Percentiles rank a stretch among this genome's conserved stretches.
Evolutionary conservation across 2,329 filamentous ascomycete genomes (phyloP).

Genomic region (Arachnopeziza araneosa): DNA sequence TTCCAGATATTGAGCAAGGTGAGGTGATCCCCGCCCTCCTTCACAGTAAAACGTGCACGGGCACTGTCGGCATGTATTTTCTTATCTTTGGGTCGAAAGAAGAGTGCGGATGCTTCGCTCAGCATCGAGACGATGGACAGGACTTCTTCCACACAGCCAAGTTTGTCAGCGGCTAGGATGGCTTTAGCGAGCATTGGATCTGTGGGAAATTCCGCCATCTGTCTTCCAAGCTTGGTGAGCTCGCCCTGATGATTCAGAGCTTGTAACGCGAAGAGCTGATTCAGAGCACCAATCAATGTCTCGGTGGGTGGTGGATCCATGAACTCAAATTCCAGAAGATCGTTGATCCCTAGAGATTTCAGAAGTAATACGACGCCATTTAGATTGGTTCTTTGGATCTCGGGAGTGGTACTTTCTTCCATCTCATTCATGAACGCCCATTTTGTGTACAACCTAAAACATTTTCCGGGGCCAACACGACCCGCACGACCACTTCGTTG

Average conservation of each 20-base stretch:
- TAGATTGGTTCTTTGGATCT: conserved; percentile 87
- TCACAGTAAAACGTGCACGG: conserved; percentile 79
- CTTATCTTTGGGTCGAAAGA: conserved; percentile 95
- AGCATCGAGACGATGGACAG: conserved; percentile 93
- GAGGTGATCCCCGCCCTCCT: conserved; percentile 85
- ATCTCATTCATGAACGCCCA: conserved; percentile 94
- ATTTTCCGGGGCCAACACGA: conserved; percentile 86
- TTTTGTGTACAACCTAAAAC: conserved; percentile 89
- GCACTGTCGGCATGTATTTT: conserved; percentile 94
- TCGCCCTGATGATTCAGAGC: conserved; percentile 84
- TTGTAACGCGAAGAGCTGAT: conserved; percentile 86
- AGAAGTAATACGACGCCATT: conserved; percentile 78
- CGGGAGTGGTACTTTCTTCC: conserved; percentile 84
- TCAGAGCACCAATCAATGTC: conserved; percentile 80
- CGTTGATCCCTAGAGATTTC: conserved; percentile 86
- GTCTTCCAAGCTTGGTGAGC: conserved; percentile 82
- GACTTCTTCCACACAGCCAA: conserved; percentile 90
- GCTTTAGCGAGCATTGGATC: conserved; percentile 89
- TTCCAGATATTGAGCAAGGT: conserved; percentile 91
- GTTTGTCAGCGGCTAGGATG: conserved; percentile 80
- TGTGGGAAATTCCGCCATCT: conserved; percentile 93
- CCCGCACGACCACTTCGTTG: conserved; percentile 90
- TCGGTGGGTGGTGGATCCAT: conserved; percentile 91
- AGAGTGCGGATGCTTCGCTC: conserved; percentile 79
- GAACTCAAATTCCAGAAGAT: conserved; percentile 90